These are phyloP conservation scores for Plasmodium gaboni DNA, from an alignment of 169 alveolate genomes.

Conservation along the genomic window DNA sequence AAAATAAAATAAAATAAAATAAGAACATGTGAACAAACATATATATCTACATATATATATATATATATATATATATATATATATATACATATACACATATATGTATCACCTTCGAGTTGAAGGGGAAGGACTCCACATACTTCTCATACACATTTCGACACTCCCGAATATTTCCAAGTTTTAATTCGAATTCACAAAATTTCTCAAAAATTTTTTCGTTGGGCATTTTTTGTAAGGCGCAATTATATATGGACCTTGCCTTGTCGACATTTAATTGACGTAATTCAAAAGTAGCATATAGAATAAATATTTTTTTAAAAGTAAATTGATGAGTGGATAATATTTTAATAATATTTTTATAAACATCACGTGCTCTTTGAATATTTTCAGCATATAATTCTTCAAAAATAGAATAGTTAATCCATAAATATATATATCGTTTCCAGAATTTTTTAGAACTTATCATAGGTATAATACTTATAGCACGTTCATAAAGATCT, in stretches of 20 bases:
- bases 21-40: not conserved
- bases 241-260: constrained; percentile 94
- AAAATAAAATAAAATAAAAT: not conserved
- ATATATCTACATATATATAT: too few species aligned
- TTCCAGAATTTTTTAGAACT: constrained; percentile 93
- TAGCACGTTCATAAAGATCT: constrained; percentile 95
- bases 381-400: constrained; percentile 90
- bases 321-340: constrained; percentile 93
- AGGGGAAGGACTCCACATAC: constrained; percentile 93
- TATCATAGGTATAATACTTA: constrained; percentile 93
- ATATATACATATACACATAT: too few species aligned
- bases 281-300: constrained; percentile 91
- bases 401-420: constrained; percentile 95
- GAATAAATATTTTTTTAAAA: constrained; percentile 94
- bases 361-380: constrained; percentile 92
- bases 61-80: too few species aligned
- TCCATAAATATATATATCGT: constrained; percentile 96
- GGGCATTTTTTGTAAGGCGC: constrained; percentile 95
- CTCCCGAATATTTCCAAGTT: constrained; percentile 95
- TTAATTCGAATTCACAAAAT: constrained; percentile 94
- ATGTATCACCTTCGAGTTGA: constrained; percentile 84
- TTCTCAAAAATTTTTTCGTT: constrained; percentile 92
- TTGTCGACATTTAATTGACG: constrained; percentile 87
- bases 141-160: constrained; percentile 94
- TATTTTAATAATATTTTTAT: constrained; percentile 89